Evolutionary conservation across 768 basidiomycete genomes (phyloP).

Genomic region (Tephrocybe sp.): DNA sequence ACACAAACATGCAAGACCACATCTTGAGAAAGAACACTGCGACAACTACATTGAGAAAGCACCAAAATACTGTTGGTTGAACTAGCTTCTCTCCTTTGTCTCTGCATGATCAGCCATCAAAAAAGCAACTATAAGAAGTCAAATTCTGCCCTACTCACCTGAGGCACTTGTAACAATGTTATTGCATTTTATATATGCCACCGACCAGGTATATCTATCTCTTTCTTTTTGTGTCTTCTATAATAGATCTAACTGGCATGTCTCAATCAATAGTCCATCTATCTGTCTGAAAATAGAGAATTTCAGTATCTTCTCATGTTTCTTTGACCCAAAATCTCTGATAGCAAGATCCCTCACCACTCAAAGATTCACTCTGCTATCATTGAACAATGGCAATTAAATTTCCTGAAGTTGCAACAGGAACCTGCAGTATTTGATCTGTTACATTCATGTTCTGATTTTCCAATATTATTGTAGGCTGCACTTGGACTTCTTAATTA

Average conservation of each 20-base stretch:
- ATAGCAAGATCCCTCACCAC: not conserved
- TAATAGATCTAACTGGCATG: not conserved
- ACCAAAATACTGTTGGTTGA: too few relatives aligned
- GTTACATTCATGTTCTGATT: not conserved
- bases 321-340: not conserved
- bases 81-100: too few relatives aligned
- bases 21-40: too few relatives aligned
- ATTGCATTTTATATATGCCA: not conserved
- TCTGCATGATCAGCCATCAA: too few relatives aligned
- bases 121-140: too few relatives aligned
- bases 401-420: not conserved
- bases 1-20: too few relatives aligned
- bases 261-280: not conserved
- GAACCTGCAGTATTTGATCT: not conserved
- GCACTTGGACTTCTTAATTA: not conserved
- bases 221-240: not conserved
- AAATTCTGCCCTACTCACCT: not conserved
- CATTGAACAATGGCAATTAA: not conserved
- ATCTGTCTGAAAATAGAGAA: not conserved
- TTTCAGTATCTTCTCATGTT: not conserved
- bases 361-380: not conserved
- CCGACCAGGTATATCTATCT: not conserved
- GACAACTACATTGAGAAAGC: too few relatives aligned
- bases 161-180: not conserved
- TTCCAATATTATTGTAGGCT: not conserved